A percentile compares a stretch with the other conserved stretches of the same genome.
Conservation (phyloP, 306 rosid genomes). For the Lupinus albus region DNA sequence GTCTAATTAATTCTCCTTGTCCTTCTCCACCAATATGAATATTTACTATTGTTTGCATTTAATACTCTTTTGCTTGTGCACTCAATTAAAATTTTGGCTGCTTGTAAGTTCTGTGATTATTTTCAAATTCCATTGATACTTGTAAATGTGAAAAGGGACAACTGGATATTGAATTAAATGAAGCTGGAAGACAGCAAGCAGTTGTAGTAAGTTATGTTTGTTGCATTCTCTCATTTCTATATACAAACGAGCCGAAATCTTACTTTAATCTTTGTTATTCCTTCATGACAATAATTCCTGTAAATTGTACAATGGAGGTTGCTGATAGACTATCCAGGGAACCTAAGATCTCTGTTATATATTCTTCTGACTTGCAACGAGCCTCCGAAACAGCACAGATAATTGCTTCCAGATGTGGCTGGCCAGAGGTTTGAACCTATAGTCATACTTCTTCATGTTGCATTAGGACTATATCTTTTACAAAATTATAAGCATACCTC, state of each 20-base stretch:
- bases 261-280: slow-evolving; percentile 22
- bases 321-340: slow-evolving; percentile 78
- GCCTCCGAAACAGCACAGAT: slow-evolving; percentile 84
- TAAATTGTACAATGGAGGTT: slow-evolving; percentile 58
- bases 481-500: slow-evolving; percentile 11
- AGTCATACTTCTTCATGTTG: slow-evolving; percentile 33
- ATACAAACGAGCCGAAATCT: slow-evolving; percentile 13
- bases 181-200: slow-evolving; percentile 89
- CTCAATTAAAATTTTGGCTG: not conserved
- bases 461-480: not conserved
- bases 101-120: slow-evolving; percentile 36
- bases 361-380: slow-evolving; percentile 88
- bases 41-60: not conserved
- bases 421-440: slow-evolving; percentile 62
- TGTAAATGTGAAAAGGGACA: slow-evolving; percentile 66
- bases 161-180: slow-evolving; percentile 83
- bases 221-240: slow-evolving; percentile 25
- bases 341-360: slow-evolving; percentile 62
- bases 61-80: not conserved
- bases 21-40: slow-evolving; percentile 1
- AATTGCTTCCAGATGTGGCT: slow-evolving; percentile 76
- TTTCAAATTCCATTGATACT: slow-evolving; percentile 34
- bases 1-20: slow-evolving; percentile 6
- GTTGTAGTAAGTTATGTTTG: slow-evolving; percentile 61
- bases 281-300: slow-evolving; percentile 30